Conservation (phyloP, 805 yeast species). For the Suhomyces tanzawaensis region DNA sequence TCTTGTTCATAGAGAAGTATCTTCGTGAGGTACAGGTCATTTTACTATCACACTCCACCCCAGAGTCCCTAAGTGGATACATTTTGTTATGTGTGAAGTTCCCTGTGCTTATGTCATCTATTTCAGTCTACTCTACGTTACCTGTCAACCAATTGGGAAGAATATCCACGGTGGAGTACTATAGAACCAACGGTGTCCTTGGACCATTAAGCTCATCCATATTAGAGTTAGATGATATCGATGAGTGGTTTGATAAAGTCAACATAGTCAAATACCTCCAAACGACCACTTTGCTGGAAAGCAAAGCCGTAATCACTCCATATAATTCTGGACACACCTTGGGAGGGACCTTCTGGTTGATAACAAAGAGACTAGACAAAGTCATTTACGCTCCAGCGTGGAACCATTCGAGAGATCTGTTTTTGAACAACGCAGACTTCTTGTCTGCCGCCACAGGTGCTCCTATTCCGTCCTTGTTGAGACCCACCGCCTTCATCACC, state of each 20-base stretch:
- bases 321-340: conserved; percentile 88
- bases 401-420: conserved; percentile 91
- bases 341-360: conserved; percentile 90
- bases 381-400: conserved; percentile 88
- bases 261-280: conserved; percentile 76
- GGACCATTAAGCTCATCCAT: conserved; percentile 65
- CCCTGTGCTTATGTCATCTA: conserved; percentile 52
- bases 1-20: conserved; percentile 32
- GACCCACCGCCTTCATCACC: conserved; percentile 84
- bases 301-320: conserved; percentile 70
- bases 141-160: conserved; percentile 88
- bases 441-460: conserved; percentile 52
- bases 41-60: conserved; percentile 82
- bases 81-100: conserved; percentile 59
- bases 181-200: conserved; percentile 66
- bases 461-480: conserved; percentile 58
- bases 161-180: conserved; percentile 78
- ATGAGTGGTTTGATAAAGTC: conserved; percentile 72
- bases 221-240: conserved; percentile 71
- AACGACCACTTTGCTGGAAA: conserved; percentile 60
- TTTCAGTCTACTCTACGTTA: conserved; percentile 84
- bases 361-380: conserved; percentile 71
- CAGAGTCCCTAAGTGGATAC: conserved; percentile 77
- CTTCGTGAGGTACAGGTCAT: conserved; percentile 58
- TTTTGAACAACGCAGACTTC: conserved; percentile 68